These are phyloP conservation scores for Ogataea sp. DNA, from an alignment of 805 yeast species.

Conservation along the genomic window DNA sequence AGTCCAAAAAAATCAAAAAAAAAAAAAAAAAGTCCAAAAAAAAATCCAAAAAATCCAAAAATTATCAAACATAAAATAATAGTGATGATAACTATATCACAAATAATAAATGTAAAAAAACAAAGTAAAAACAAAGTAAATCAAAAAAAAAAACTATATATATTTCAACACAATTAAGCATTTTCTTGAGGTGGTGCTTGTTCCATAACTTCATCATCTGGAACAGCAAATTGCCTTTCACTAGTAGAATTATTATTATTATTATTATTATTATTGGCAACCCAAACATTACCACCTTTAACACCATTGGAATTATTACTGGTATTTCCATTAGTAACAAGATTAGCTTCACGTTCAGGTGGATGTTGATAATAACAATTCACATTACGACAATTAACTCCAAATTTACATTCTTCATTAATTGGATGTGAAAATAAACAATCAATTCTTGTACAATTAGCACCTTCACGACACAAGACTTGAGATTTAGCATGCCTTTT, in stretches of 20 bases:
- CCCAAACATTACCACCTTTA: slow-evolving; percentile 24
- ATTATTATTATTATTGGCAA: no score
- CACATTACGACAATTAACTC: slow-evolving; percentile 62
- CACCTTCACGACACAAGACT: slow-evolving; percentile 76
- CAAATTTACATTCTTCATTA: slow-evolving; percentile 73
- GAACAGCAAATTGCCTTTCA: slow-evolving; percentile 68
- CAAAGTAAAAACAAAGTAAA: slow-evolving; percentile 2
- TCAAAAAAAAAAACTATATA: neutral
- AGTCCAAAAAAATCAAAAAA: neutral
- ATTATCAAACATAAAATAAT: neutral
- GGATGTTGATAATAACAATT: slow-evolving; percentile 77
- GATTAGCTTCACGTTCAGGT: slow-evolving; percentile 60
- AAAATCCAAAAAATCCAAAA: slow-evolving; percentile 1
- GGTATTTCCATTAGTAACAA: no score
- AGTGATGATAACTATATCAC: neutral
- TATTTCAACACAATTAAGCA: neutral
- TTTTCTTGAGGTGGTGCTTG: slow-evolving; percentile 47
- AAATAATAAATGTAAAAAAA: neutral
- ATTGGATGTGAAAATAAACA: slow-evolving; percentile 82
- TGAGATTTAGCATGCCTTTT: slow-evolving; percentile 76
- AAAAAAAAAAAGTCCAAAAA: neutral
- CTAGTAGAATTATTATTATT: slow-evolving; percentile 30
- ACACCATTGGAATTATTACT: slow-evolving; percentile 2
- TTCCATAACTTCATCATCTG: slow-evolving; percentile 67
- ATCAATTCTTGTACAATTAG: slow-evolving; percentile 67